These are phyloP conservation scores for Botrytis pseudocinerea DNA, from an alignment of 2,329 filamentous ascomycete genomes.

Conservation along the genomic window DNA sequence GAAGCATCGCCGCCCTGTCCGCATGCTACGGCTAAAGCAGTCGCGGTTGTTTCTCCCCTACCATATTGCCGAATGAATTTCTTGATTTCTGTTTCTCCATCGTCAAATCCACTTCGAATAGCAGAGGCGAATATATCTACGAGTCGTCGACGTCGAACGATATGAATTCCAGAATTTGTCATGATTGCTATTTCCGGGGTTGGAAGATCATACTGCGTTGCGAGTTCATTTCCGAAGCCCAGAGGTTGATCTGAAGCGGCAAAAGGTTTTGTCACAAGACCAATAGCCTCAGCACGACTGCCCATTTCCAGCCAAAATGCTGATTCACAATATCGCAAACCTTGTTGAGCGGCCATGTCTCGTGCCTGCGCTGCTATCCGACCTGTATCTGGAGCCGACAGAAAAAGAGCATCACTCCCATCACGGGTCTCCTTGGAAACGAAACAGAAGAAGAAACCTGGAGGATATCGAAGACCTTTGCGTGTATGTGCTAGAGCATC, in stretches of 20 bases:
- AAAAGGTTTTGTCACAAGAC: slow-evolving; percentile 72
- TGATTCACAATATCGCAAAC: slow-evolving; percentile 66
- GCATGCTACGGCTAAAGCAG: slow-evolving; percentile 90
- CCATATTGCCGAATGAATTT: slow-evolving; percentile 86
- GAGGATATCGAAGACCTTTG: slow-evolving; percentile 66
- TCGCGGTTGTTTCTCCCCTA: slow-evolving; percentile 82
- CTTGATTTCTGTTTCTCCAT: slow-evolving; percentile 79
- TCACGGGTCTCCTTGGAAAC: slow-evolving; percentile 62
- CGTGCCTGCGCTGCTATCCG: slow-evolving; percentile 64
- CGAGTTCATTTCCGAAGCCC: slow-evolving; percentile 92
- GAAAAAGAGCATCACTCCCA: slow-evolving; percentile 70
- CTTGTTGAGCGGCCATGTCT: slow-evolving; percentile 40
- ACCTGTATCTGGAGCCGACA: slow-evolving; percentile 84
- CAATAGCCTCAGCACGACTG: slow-evolving; percentile 74
- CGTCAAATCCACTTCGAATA: slow-evolving; percentile 71
- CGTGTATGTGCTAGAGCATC: slow-evolving; percentile 52
- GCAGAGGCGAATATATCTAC: slow-evolving; percentile 90
- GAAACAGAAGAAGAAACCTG: slow-evolving; percentile 90
- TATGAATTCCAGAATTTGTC: slow-evolving; percentile 86
- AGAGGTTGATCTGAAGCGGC: slow-evolving; percentile 65
- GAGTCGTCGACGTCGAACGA: slow-evolving; percentile 78
- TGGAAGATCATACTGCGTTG: slow-evolving; percentile 88
- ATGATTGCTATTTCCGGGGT: slow-evolving; percentile 85
- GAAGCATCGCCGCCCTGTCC: slow-evolving; percentile 79
- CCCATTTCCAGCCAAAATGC: slow-evolving; percentile 77